Conservation (phyloP, 2,329 filamentous ascomycete species). For the Epicoccum sorghinum region DNA sequence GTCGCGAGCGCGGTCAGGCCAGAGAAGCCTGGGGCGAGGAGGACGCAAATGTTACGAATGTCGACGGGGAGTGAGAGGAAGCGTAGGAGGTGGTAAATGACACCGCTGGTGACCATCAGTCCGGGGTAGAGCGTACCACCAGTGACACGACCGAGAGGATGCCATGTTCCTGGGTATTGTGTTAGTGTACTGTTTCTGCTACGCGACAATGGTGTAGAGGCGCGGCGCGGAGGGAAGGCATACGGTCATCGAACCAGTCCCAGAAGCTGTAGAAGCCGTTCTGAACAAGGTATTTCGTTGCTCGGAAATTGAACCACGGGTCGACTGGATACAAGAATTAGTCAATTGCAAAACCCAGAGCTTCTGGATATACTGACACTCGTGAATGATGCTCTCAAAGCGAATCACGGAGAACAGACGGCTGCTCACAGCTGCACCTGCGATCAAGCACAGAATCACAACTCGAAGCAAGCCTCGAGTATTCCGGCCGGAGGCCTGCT, state of each 20-base stretch:
- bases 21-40: slow-evolving; percentile 92
- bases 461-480: slow-evolving; percentile 85
- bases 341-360: slow-evolving; percentile 27
- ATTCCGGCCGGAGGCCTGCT: slow-evolving; percentile 79
- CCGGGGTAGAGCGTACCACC: slow-evolving; percentile 98
- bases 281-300: slow-evolving; percentile 95
- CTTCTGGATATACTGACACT: slow-evolving; percentile 71
- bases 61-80: slow-evolving; percentile 91
- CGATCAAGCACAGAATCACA: slow-evolving; percentile 89
- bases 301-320: slow-evolving; percentile 99
- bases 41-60: slow-evolving; percentile 97
- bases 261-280: slow-evolving; percentile 99
- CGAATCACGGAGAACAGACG: slow-evolving; percentile 98
- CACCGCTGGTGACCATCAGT: slow-evolving; percentile 97
- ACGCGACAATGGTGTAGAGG: not conserved
- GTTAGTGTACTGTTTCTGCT: slow-evolving; percentile 22
- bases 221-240: slow-evolving; percentile 38
- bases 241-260: slow-evolving; percentile 99
- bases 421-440: slow-evolving; percentile 87
- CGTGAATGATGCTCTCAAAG: slow-evolving; percentile 99
- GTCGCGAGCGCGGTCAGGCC: slow-evolving; percentile 90
- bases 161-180: slow-evolving; percentile 77
- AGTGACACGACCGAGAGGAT: slow-evolving; percentile 96
- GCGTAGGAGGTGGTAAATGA: slow-evolving; percentile 92
- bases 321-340: slow-evolving; percentile 70